Percentiles rank a stretch among this genome's conserved stretches.
phyloP scores from a whole-genome alignment of 2,329 filamentous ascomycete genomes.

The Neurospora sp. region DNA sequence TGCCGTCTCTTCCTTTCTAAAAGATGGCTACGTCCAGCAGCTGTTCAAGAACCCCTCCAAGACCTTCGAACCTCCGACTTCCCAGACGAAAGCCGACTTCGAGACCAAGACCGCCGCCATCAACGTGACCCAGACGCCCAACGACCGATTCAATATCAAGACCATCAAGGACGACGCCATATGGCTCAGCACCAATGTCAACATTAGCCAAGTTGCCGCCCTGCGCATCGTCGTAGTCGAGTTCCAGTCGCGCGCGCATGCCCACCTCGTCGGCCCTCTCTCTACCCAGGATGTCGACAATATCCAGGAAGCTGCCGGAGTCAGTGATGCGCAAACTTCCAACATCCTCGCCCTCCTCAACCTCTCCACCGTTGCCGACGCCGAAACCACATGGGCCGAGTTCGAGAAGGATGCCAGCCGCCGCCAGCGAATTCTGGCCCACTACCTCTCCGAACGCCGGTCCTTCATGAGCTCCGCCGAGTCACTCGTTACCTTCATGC shows the following conservation, averaged over 20 bases:
- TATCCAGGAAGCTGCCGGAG: slow-evolving; percentile 62
- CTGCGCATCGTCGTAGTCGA: slow-evolving; percentile 74
- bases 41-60: slow-evolving; percentile 60
- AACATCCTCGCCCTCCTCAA: slow-evolving; percentile 46
- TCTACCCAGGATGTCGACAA: slow-evolving; percentile 72
- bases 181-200: slow-evolving; percentile 73
- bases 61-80: slow-evolving; percentile 54
- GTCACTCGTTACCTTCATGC: slow-evolving; percentile 39
- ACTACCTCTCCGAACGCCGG: slow-evolving; percentile 63
- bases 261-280: slow-evolving; percentile 60
- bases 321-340: slow-evolving; percentile 49
- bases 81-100: slow-evolving; percentile 60
- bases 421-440: slow-evolving; percentile 56
- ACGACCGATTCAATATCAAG: slow-evolving; percentile 61
- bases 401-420: slow-evolving; percentile 56
- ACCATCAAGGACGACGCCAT: slow-evolving; percentile 74
- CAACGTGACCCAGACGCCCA: slow-evolving; percentile 61
- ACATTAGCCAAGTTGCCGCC: slow-evolving; percentile 73
- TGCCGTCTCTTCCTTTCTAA: slow-evolving; percentile 59
- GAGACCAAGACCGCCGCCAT: slow-evolving; percentile 82
- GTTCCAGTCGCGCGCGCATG: slow-evolving; percentile 70
- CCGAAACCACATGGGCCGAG: slow-evolving; percentile 43
- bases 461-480: slow-evolving; percentile 58
- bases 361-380: slow-evolving; percentile 35
- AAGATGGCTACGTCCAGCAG: slow-evolving; percentile 56